These are phyloP conservation scores for Candida gorgasii DNA, from an alignment of 805 yeast genomes.

Conservation along the genomic window DNA sequence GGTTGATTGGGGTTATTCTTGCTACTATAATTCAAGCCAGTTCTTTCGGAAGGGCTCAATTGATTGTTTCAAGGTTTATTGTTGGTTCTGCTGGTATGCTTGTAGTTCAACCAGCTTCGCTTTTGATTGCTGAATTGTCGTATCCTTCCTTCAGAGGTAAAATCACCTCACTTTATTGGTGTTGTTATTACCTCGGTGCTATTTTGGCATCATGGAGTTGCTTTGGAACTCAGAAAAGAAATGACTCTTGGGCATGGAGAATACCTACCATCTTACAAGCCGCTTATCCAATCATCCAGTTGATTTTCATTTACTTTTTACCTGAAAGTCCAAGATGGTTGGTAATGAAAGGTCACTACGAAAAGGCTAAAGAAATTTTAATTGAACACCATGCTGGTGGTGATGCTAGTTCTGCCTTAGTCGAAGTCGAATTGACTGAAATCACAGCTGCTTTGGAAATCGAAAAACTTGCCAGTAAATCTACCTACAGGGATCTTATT, in stretches of 20 bases:
- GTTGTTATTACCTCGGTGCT: slow-evolving; percentile 50
- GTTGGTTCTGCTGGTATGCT: slow-evolving; percentile 46
- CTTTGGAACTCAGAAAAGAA: slow-evolving; percentile 24
- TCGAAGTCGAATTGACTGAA: slow-evolving; percentile 39
- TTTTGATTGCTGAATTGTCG: slow-evolving; percentile 48
- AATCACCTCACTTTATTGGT: slow-evolving; percentile 39
- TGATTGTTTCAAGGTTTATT: slow-evolving; percentile 45
- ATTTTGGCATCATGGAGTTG: slow-evolving; percentile 33
- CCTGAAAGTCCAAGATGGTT: slow-evolving; percentile 54
- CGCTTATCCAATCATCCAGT: slow-evolving; percentile 46
- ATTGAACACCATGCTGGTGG: slow-evolving; percentile 12
- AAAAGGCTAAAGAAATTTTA: slow-evolving; percentile 26
- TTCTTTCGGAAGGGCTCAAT: slow-evolving; percentile 26
- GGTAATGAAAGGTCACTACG: slow-evolving; percentile 30
- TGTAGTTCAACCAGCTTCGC: slow-evolving; percentile 45
- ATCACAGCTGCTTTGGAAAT: slow-evolving; percentile 40
- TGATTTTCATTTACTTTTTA: slow-evolving; percentile 37
- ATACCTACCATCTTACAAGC: slow-evolving; percentile 51
- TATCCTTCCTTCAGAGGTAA: slow-evolving; percentile 41
- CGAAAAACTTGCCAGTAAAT: slow-evolving; percentile 34
- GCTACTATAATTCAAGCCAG: slow-evolving; percentile 35
- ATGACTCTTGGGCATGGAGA: slow-evolving; percentile 41
- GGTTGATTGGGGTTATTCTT: slow-evolving; percentile 24
- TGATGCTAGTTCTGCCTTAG: slow-evolving; percentile 7
- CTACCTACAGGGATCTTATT: slow-evolving; percentile 42